Base-by-base conservation (phyloP, 108 stramenopile species). In the Stephanodiscus minutulus region DNA sequence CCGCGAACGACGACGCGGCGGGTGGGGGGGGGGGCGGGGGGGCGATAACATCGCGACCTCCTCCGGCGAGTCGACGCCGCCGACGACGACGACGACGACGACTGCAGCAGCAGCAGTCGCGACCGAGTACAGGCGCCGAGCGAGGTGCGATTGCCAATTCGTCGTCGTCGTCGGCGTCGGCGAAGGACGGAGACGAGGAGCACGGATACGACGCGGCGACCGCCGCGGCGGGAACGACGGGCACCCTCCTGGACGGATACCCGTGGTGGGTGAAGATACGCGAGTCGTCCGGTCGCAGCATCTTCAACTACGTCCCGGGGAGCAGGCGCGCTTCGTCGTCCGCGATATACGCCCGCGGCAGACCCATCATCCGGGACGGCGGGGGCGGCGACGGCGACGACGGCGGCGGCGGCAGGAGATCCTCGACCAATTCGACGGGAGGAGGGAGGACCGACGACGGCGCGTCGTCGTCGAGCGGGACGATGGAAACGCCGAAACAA, bases 241-340 rank as follows among this genome's bases (percentile, higher is more conserved):
- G n/a, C n/a, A 33, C 73, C 15, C 48, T 66, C 2, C 33, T 68
- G 36, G 54, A 55, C n/a, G n/a, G n/a, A 56, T 68, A 66, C 12
- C 72, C 72, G 20, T 68, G 61, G 61, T 80, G 79, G 79, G 56
- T 60, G 7, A 61, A 63, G 9, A 69, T 80, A n/a, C 48, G 35
- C 10, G 79, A 80, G 68, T 66, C 68, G 11, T 63, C 55, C 27
- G 79, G 79, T 28, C 35, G 11, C 0, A 66, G 73, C 29, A 65
- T 61, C 52, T 80, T 56, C 56, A 80, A 80, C 37, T 80, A 58
- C 33, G 54, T 80, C 3, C 79, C 79, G 5, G 62, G 33, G 44
- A 73, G 71, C 58, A 50, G 79, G 55, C 71, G 79, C 29, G 79
- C 72, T 49, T 61, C 79, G 18, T 70, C 63, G 0, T 67, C 72